Conservation (phyloP, 345 rosid genomes). For the Dimocarpus longan region DNA sequence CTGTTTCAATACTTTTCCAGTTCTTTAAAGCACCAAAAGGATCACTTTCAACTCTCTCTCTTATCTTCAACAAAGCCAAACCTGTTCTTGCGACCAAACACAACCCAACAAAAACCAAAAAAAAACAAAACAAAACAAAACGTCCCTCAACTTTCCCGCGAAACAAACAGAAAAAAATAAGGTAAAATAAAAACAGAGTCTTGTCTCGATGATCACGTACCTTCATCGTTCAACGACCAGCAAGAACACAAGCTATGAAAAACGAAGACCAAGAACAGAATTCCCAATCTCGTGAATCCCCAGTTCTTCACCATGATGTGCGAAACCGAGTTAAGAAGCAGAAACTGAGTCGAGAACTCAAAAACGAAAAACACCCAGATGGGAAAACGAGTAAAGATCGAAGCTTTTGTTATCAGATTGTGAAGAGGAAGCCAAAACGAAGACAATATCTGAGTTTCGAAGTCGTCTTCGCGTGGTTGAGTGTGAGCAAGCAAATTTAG, state of each 20-base stretch:
- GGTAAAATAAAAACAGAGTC: not conserved
- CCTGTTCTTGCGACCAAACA: slow-evolving; percentile 36
- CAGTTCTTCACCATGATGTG: slow-evolving; percentile 16
- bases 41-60: slow-evolving; percentile 45
- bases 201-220: slow-evolving; percentile 27
- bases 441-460: slow-evolving; percentile 3
- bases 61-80: slow-evolving; percentile 43
- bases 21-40: slow-evolving; percentile 50
- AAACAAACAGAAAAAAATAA: slow-evolving; percentile 11
- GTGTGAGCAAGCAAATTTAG: slow-evolving; percentile 6
- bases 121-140: not conserved
- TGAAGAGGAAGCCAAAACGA: not conserved
- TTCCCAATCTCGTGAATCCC: slow-evolving; percentile 34
- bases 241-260: slow-evolving; percentile 37
- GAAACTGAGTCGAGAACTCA: not conserved
- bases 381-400: not conserved
- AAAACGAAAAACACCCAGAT: not conserved
- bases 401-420: slow-evolving; percentile 1
- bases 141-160: slow-evolving; percentile 15
- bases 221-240: slow-evolving; percentile 60
- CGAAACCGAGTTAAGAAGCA: not conserved
- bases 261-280: slow-evolving; percentile 27
- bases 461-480: not conserved
- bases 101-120: not conserved
- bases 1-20: slow-evolving; percentile 43